These are phyloP conservation scores for Lichtheimia ornata DNA, from an alignment of 371 early-diverging fungal genomes.

Conservation along the genomic window DNA sequence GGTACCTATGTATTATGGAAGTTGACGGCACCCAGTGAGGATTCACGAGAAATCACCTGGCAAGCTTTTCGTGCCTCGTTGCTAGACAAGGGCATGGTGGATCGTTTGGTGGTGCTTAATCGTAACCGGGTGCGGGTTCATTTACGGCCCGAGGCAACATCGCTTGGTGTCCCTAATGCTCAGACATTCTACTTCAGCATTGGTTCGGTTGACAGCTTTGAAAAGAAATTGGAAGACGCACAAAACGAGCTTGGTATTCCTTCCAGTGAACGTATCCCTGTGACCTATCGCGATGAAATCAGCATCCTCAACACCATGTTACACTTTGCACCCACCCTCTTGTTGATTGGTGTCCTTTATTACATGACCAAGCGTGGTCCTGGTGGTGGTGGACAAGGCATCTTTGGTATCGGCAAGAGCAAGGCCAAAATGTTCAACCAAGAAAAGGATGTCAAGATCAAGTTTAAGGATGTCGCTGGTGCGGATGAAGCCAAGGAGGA, in stretches of 20 bases:
- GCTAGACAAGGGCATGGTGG: conserved; percentile 92
- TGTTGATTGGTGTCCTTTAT: conserved; percentile 85
- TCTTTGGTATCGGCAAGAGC: conserved; percentile 96
- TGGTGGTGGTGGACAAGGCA: conserved; percentile 77
- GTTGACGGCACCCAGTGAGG: conserved; percentile 46
- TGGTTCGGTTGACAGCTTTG: conserved; percentile 95
- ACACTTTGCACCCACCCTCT: conserved; percentile 91
- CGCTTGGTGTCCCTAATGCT: conserved; percentile 38
- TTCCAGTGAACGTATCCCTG: conserved; percentile 85
- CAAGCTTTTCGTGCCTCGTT: conserved; percentile 88
- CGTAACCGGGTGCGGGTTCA: conserved; percentile 79
- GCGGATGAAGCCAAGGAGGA: conserved; percentile 99
- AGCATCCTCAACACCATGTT: conserved; percentile 70
- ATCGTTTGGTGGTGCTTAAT: conserved; percentile 87
- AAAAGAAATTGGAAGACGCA: conserved; percentile 86
- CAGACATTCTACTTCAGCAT: conserved; percentile 80
- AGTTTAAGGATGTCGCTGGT: conserved; percentile 99
- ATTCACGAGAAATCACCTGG: conserved; percentile 81
- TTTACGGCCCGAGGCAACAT: conserved; percentile 70
- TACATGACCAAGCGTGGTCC: conserved; percentile 83
- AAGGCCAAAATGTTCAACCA: conserved; percentile 96
- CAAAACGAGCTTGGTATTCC: conserved; percentile 92
- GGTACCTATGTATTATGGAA: conserved; percentile 60
- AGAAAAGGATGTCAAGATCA: conserved; percentile 93
- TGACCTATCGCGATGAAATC: conserved; percentile 82